Percentiles rank a stretch among this genome's conserved stretches.
Evolutionary conservation across 164 flowering plant genomes (phyloP).

Genomic region (Vitis rotundifolia): DNA sequence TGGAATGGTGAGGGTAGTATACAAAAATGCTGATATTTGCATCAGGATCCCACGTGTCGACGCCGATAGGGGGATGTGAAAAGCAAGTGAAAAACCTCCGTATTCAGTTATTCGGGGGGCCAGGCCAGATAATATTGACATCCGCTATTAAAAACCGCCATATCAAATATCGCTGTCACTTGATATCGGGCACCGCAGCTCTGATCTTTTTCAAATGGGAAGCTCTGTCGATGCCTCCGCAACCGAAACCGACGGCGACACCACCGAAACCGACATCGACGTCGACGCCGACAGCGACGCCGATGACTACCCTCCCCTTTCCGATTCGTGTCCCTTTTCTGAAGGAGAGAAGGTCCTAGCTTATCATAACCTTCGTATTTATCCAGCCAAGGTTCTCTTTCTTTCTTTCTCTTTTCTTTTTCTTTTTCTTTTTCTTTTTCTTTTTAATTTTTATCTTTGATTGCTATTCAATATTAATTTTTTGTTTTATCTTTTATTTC

Average conservation of each 20-base stretch:
- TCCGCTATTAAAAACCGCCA: too few relatives aligned
- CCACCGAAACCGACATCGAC: conserved; percentile 24
- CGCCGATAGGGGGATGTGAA: too few relatives aligned
- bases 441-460: neutral
- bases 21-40: too few relatives aligned
- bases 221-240: conserved; percentile 25
- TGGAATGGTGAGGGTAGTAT: too few relatives aligned
- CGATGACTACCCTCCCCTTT: conserved; percentile 1
- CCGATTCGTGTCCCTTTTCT: conserved; percentile 17
- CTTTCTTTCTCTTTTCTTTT: neutral
- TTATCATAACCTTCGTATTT: conserved; percentile 22
- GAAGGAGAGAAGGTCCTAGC: conserved; percentile 50
- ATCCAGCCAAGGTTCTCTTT: conserved; percentile 46
- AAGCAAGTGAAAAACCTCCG: too few relatives aligned
- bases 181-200: too few relatives aligned
- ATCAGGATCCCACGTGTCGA: too few relatives aligned
- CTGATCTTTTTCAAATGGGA: conserved; percentile 7
- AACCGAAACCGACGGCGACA: conserved; percentile 19
- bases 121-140: too few relatives aligned
- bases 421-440: neutral
- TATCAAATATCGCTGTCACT: too few relatives aligned
- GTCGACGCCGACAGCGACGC: conserved; percentile 11
- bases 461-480: neutral
- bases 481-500: neutral
- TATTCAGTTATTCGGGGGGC: too few relatives aligned